Evolutionary conservation across 2,329 filamentous ascomycete genomes (phyloP), one percentile per base, ranked within the genome.

Genomic region (Diaporthe eres): DNA sequence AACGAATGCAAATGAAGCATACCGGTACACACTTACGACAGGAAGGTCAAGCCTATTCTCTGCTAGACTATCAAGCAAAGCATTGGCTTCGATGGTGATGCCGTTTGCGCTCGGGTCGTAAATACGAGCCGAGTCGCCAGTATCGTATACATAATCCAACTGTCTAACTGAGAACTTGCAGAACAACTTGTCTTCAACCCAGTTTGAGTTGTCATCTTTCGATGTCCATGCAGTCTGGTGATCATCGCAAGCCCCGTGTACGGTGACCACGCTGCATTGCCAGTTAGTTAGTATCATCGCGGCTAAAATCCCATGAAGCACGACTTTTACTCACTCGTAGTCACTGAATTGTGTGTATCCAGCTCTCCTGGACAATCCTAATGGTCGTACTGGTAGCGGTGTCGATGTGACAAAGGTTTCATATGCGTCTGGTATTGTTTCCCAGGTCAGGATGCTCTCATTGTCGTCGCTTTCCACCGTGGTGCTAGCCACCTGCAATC

Each of bases 191-290:
- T 25, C 22, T 1, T 8, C 8, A 44, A 70, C 55, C 65, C 65
- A 70, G 17, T 47, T 39, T 10, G 47, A 53, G 1, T 19, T n/a
- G 12, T 39, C 49, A 6, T 28, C 4, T 10, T 1, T 9, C 0
- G 47, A 10, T 4, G 44, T 70, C 65, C 65, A 70, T 2, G n/a
- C 34, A 12, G 65, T 70, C n/a, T 70, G n/a, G 19, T 9, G 34
- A 57, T 71, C 67, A 34, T 71, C 67, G 7, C 49, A 34, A 55
- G 8, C n/a, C 4, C 67, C 49, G 9, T 71, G 67, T 12, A 71
- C 67, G 15, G 67, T 71, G 37, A 71, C 28, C 6, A 71, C 67
- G 17, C 67, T 71, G 10, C 51, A 31, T 71, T 3, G 22, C 13
- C 31, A 31, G 22, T 4, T 3, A 5, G 22, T 53, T 8, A 57